phyloP scores from a whole-genome alignment of 257 asterid genomes.

The Solanum sitiens region DNA sequence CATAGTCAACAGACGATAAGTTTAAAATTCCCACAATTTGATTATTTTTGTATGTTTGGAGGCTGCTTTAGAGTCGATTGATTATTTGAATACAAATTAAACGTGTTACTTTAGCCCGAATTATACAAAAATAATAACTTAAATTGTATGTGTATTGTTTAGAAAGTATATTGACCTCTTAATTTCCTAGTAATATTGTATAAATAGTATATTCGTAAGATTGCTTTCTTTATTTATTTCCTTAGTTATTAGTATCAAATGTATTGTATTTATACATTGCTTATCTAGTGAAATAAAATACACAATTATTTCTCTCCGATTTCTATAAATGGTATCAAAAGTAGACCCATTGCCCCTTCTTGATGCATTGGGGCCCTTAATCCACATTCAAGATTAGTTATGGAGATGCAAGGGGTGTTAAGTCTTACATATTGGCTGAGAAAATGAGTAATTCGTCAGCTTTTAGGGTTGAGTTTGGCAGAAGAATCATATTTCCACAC shows the following conservation, averaged over 20 bases:
- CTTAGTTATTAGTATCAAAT: background rate
- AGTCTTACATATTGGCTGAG: background rate
- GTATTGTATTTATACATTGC: background rate
- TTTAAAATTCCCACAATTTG: background rate
- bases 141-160: no score
- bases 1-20: background rate
- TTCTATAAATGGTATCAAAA: background rate
- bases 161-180: no score
- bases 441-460: background rate
- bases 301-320: rapidly evolving
- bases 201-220: no score
- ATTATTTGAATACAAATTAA: background rate
- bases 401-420: background rate
- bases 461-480: background rate
- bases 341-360: background rate
- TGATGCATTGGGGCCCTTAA: background rate
- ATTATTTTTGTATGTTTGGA: background rate
- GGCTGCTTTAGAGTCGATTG: background rate
- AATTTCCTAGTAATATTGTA: no score
- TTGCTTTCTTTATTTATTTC: no score
- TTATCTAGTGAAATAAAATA: background rate
- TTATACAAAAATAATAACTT: background rate
- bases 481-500: no score
- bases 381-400: background rate
- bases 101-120: background rate